Evolutionary conservation across 2,329 filamentous ascomycete species (phyloP), one percentile per base, ranked within the genome.

Genomic region (Pleurostoma richardsiae): DNA sequence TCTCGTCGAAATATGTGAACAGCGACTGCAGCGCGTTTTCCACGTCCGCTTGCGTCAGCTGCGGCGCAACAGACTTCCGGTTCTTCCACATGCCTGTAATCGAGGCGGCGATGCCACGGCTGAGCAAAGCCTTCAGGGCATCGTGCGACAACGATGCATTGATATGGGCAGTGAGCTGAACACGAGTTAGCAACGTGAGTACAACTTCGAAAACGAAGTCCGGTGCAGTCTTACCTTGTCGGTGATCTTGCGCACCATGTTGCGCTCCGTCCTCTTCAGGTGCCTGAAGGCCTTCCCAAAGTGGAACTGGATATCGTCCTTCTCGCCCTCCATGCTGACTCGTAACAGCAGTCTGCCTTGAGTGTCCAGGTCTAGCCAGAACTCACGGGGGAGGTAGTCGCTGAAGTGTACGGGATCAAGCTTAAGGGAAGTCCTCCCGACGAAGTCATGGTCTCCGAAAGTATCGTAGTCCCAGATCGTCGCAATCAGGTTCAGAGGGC

Each of bases 391-490:
- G 55, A 97, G 74, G 62, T 95, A 99, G 65, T 99, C 94, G 56
- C 90, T 86, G 68, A 99, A 99, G 69, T 96, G 91, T 38, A 89
- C 79, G n/a, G 94, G 94, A 58, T 99, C 94, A n/a, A 99, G 76
- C 68, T 99, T 99, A 54, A 99, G 76, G 26, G 90, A 95, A n/a
- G 94, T 97, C 52, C 94, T 83, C 29, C 94, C 94, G 33, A 97
- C 90, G 63, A 95, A 97, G 61, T 99, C 94, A 62, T 99, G 94
- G 61, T 97, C 94, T 45, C 94, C 94, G 57, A 99, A 85, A 10
- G 90, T 90, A 69, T 99, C 94, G 77, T 94, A 95, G 68, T 99
- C 94, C 94, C 94, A 99, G 39, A 97, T 87, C 1, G 94, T 99
- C 30, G 92, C 91, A 59, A 97, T 95, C 55, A 99, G 83, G 58